Conservation (phyloP, 495 filamentous ascomycete genomes). For the Gamarada debralockiae region DNA sequence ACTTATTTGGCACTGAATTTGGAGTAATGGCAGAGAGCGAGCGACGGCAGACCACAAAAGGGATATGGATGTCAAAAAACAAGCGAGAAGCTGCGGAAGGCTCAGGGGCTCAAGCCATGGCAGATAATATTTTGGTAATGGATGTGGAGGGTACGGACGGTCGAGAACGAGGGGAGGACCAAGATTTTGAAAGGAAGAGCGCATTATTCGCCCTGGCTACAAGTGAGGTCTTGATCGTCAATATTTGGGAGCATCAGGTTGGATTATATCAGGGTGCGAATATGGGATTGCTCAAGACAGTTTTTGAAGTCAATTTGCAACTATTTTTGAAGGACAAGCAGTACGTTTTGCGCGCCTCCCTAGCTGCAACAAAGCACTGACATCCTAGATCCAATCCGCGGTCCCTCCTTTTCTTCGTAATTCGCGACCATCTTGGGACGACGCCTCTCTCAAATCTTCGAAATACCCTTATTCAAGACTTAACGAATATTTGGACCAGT, state of each 20-base stretch:
- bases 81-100: constrained; percentile 50
- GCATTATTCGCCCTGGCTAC: constrained; percentile 95
- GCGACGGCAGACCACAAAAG: constrained; percentile 93
- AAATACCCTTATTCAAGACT: constrained; percentile 84
- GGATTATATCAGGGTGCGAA: constrained; percentile 97
- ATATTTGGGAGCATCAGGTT: constrained; percentile 99
- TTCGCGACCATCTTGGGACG: constrained; percentile 89
- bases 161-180: constrained; percentile 92
- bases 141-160: constrained; percentile 98
- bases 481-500: constrained; percentile 85
- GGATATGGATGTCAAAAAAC: constrained; percentile 99
- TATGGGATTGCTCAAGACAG: constrained; percentile 96
- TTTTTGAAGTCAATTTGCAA: constrained; percentile 97
- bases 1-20: constrained; percentile 93
- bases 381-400: constrained; percentile 71
- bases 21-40: constrained; percentile 92
- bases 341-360: constrained; percentile 47
- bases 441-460: constrained; percentile 87
- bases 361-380: constrained; percentile 17
- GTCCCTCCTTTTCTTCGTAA: constrained; percentile 96
- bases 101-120: constrained; percentile 56
- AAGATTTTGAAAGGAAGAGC: constrained; percentile 98
- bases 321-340: constrained; percentile 91
- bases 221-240: constrained; percentile 96
- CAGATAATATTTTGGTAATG: constrained; percentile 98